phyloP scores from a whole-genome alignment of 176 grass and related monocot species.

The Paspalum notatum region DNA sequence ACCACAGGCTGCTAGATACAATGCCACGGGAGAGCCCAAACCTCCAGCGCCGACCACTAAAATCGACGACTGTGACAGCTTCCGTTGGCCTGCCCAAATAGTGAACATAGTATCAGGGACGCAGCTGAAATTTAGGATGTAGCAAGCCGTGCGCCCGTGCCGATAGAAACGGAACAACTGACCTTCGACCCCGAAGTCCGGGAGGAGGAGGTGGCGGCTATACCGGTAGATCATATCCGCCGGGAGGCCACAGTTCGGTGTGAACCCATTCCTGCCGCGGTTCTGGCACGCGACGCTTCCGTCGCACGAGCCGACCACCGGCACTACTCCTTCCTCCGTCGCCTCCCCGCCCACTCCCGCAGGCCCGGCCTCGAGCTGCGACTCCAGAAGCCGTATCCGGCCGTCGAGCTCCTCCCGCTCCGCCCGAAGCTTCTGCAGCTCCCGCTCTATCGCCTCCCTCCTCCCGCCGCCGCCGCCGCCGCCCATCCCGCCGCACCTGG shows the following conservation, averaged over 20 bases:
- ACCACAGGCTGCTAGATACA: slow-evolving; percentile 85
- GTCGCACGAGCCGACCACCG: background rate
- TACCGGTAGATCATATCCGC: slow-evolving; percentile 80
- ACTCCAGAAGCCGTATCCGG: slow-evolving; percentile 65
- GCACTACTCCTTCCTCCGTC: background rate
- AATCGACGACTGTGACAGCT: slow-evolving; percentile 73
- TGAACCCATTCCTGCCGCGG: slow-evolving; percentile 19
- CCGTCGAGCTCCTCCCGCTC: slow-evolving; percentile 62
- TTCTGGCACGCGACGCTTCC: slow-evolving; percentile 20
- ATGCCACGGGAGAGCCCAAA: slow-evolving; percentile 76
- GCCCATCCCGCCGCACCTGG: slow-evolving; percentile 33
- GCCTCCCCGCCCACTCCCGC: slow-evolving; percentile 19
- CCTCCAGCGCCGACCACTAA: slow-evolving; percentile 94
- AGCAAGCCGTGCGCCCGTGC: too few relatives aligned
- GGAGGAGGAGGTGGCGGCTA: slow-evolving; percentile 87
- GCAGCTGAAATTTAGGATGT: background rate
- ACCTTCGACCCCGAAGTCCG: slow-evolving; percentile 91
- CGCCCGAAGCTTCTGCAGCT: slow-evolving; percentile 58
- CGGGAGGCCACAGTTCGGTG: slow-evolving; percentile 22
- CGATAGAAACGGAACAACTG: background rate
- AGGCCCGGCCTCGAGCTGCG: slow-evolving; percentile 33
- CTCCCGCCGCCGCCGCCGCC: slow-evolving; percentile 25
- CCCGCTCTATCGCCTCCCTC: slow-evolving; percentile 37
- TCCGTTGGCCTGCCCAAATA: slow-evolving; percentile 56
- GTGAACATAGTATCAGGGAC: slow-evolving; percentile 11